These are phyloP conservation scores for Fusarium begoniae DNA, from an alignment of 2,329 filamentous ascomycete species.

Conservation along the genomic window DNA sequence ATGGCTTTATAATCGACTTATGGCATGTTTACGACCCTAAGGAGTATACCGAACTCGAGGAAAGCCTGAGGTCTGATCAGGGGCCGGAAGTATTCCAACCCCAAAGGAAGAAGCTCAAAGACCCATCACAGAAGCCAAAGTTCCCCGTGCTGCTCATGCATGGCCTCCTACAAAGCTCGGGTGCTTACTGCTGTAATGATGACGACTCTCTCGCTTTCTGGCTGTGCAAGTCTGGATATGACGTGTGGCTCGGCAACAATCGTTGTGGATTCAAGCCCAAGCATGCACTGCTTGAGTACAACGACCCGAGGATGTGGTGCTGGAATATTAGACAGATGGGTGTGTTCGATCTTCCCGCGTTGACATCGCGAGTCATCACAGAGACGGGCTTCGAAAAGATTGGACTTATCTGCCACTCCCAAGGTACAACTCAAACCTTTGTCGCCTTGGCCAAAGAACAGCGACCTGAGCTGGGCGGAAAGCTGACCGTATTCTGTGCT, in stretches of 20 bases:
- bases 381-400: conserved; percentile 87
- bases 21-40: conserved; percentile 91
- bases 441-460: conserved; percentile 91
- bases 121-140: conserved; percentile 58
- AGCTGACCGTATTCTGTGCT: conserved; percentile 88
- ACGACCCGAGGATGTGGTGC: conserved; percentile 92
- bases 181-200: conserved; percentile 90
- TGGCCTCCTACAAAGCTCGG: conserved; percentile 86
- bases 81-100: conserved; percentile 70
- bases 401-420: conserved; percentile 85
- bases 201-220: conserved; percentile 91
- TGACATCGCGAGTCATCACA: conserved; percentile 79
- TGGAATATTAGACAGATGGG: conserved; percentile 98
- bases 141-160: conserved; percentile 91
- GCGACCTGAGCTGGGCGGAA: conserved; percentile 82
- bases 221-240: conserved; percentile 89
- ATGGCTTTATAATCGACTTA: conserved; percentile 88
- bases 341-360: conserved; percentile 83
- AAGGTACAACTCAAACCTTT: conserved; percentile 89
- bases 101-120: conserved; percentile 49
- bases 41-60: conserved; percentile 67
- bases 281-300: conserved; percentile 74
- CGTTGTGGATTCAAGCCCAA: conserved; percentile 84
- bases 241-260: conserved; percentile 96
- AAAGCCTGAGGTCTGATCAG: conserved; percentile 59